Evolutionary conservation across 495 filamentous ascomycete genomes (phyloP), one percentile per base, ranked within the genome.

Genomic region (Penicillium crystallinum): DNA sequence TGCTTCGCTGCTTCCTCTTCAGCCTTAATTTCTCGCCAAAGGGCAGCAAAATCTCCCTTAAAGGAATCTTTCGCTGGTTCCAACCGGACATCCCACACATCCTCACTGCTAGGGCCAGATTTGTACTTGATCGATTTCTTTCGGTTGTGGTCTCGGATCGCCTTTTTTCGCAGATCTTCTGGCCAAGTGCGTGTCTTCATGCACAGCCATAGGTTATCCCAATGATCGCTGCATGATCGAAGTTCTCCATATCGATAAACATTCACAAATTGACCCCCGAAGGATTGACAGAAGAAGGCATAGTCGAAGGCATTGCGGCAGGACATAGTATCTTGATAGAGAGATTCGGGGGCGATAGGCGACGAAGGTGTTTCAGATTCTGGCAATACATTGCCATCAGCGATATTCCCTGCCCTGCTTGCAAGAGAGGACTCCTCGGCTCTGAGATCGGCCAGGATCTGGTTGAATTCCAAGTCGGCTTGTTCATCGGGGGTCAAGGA

Each of bases 191-290:
- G 58, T n/a, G 83, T 84, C 49, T 87, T 84, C 89, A 98, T 95
- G 75, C 93, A 98, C 70, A 96, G 88, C 83, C 92, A 90, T 73
- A 93, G 97, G 66, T 92, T 86, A 57, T 83, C 77, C 88, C 90
- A 95, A 38, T 88, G 84, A 57, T 92, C 84, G 23, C 72, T 73
- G 76, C 93, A 98, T 9, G 79, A 74, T 2, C 84, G 81, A 40
- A 93, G 56, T 35, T 65, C 68, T 49, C 93, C 93, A 67, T 88
- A 84, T 35, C 93, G 87, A 78, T 98, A 98, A 7, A 97, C 75
- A 56, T 85, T 81, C 55, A 83, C 77, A 72, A 91, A 93, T 64
- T 96, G 90, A 0, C 91, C 88, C 21, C 91, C 93, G 3, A 95
- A 77, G 0, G 89, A 91, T 62, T 93, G 87, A 79, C 93, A 98